Evolutionary conservation across 129 eudicot genomes (phyloP).

Genomic region (Chrysanthemum makinoi): DNA sequence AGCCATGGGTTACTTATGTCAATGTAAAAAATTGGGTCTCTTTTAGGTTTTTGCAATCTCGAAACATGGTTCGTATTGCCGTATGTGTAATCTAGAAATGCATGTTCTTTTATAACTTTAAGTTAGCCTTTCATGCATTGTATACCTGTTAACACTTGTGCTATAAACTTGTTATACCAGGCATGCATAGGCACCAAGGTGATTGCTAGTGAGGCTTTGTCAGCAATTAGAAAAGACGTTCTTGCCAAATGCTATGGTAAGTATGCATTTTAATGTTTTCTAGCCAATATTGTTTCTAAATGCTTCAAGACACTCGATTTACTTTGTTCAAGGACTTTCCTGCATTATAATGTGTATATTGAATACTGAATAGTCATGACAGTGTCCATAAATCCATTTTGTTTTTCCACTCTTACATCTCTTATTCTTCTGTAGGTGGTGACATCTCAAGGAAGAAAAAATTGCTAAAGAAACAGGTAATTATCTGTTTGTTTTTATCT

Average conservation of each 20-base stretch:
- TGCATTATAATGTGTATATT: neutral
- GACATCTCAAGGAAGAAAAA: conserved; percentile 95
- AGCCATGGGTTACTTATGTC: neutral
- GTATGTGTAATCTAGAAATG: neutral
- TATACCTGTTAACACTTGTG: conserved; percentile 1
- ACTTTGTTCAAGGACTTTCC: neutral
- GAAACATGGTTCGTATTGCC: neutral
- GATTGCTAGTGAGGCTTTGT: conserved; percentile 90
- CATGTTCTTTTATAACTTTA: neutral
- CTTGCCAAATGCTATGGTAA: conserved; percentile 97
- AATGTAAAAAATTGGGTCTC: no score
- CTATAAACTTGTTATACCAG: conserved; percentile 35
- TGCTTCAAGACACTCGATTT: conserved; percentile 1
- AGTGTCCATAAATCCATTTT: neutral
- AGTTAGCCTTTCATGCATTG: neutral
- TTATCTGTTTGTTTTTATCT: neutral
- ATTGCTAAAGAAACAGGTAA: conserved; percentile 87
- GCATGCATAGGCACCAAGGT: conserved; percentile 95
- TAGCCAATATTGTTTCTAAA: neutral
- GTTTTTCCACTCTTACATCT: neutral
- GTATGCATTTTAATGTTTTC: conserved; percentile 17
- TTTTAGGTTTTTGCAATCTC: neutral
- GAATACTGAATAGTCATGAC: neutral
- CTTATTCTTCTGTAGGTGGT: conserved; percentile 60
- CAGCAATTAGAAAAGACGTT: conserved; percentile 95